These are phyloP conservation scores for Thyridium curvatum DNA, from an alignment of 2,329 filamentous ascomycete genomes.

Conservation along the genomic window DNA sequence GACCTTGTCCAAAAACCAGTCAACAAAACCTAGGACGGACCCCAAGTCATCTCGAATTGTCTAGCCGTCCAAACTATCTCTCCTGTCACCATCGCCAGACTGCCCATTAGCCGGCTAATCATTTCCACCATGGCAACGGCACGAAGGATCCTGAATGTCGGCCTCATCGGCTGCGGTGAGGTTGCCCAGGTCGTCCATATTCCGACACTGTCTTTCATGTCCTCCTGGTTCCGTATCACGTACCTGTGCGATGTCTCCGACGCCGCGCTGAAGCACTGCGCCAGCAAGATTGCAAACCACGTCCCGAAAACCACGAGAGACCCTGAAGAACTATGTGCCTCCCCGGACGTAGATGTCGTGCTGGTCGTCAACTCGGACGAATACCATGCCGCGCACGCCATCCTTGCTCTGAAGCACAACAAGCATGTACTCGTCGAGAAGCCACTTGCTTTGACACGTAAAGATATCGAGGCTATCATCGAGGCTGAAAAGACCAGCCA, in stretches of 20 bases:
- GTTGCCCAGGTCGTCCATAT: conserved; percentile 47
- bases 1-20: too few relatives aligned
- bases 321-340: conserved; percentile 31
- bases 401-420: conserved; percentile 37
- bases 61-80: too few relatives aligned
- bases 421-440: conserved; percentile 52
- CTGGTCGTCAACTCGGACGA: conserved; percentile 46
- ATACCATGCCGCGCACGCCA: conserved; percentile 38
- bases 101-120: too few relatives aligned
- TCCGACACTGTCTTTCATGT: conserved; percentile 36
- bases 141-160: conserved; percentile 15
- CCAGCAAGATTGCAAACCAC: conserved; percentile 10
- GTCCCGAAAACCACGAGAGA: conserved; percentile 23
- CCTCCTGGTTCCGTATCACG: conserved; percentile 34
- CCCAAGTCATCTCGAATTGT: too few relatives aligned
- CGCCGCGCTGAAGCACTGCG: conserved; percentile 17
- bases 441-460: conserved; percentile 33
- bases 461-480: conserved; percentile 33
- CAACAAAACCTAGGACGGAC: too few relatives aligned
- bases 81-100: too few relatives aligned
- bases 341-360: conserved; percentile 41
- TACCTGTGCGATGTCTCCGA: conserved; percentile 45
- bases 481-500: conserved; percentile 32
- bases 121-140: too few relatives aligned
- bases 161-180: conserved; percentile 40